A percentile compares a stretch with the other conserved stretches of the same genome.
phyloP scores from a whole-genome alignment of 179 eudicot species.

The Spergularia azorica region DNA sequence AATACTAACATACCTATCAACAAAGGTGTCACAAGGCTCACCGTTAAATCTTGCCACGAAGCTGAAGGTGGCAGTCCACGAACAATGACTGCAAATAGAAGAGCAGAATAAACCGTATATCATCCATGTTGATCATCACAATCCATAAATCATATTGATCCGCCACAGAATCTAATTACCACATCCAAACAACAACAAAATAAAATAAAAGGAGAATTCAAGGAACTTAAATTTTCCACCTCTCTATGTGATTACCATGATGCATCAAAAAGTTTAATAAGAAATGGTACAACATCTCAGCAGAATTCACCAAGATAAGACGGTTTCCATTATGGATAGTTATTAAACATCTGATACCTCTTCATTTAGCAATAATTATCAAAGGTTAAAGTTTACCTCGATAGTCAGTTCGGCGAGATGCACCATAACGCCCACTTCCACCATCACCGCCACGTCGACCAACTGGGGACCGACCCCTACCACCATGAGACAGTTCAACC shows the following conservation, averaged over 20 bases:
- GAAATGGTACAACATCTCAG: not conserved
- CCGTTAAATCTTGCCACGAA: slow-evolving; percentile 43
- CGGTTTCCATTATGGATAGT: not conserved
- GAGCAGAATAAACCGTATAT: not conserved
- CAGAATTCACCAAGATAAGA: not conserved
- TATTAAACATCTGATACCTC: not conserved
- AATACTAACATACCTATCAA: not conserved
- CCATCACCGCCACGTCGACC: slow-evolving; percentile 34
- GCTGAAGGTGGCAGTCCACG: slow-evolving; percentile 38
- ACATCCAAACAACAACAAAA: too few species aligned
- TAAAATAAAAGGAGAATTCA: not conserved
- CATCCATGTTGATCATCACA: too few species aligned
- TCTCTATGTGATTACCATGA: not conserved
- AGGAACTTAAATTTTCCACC: not conserved
- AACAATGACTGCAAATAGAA: slow-evolving; percentile 30
- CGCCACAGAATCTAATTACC: too few species aligned
- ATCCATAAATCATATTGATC: too few species aligned
- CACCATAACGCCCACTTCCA: slow-evolving; percentile 31
- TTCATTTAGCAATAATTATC: not conserved
- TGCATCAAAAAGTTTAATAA: not conserved
- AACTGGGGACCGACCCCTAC: slow-evolving; percentile 39
- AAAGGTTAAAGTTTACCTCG: slow-evolving; percentile 25
- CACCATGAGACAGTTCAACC: slow-evolving; percentile 44
- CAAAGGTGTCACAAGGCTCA: slow-evolving; percentile 8
- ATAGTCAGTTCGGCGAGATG: slow-evolving; percentile 31